phyloP scores from a whole-genome alignment of 805 yeast genomes.

The Teunomyces panamensis region DNA sequence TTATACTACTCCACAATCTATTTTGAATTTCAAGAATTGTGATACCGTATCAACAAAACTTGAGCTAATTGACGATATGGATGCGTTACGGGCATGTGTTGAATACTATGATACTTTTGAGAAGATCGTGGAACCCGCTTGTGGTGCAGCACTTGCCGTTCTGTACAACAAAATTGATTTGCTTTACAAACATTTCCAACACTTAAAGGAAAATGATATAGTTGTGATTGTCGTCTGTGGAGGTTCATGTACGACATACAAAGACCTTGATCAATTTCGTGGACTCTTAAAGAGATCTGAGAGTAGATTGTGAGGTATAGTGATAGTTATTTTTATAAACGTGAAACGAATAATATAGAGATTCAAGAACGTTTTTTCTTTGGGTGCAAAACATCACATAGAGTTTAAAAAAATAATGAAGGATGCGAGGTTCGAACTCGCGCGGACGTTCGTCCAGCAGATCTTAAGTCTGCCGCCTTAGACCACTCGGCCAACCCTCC shows the following conservation, averaged over 20 bases:
- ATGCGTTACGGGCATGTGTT: slow-evolving; percentile 53
- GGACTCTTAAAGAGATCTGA: slow-evolving; percentile 11
- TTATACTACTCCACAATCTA: slow-evolving; percentile 49
- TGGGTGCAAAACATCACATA: neutral
- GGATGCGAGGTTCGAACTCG: slow-evolving; percentile 15
- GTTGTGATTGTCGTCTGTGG: slow-evolving; percentile 62
- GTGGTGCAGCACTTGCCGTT: slow-evolving; percentile 65
- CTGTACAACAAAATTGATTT: slow-evolving; percentile 37
- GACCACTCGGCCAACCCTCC: slow-evolving; percentile 16
- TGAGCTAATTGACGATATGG: slow-evolving; percentile 44
- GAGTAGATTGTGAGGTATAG: slow-evolving; percentile 5
- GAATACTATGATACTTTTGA: slow-evolving; percentile 50
- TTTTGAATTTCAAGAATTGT: slow-evolving; percentile 32
- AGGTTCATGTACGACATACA: slow-evolving; percentile 18
- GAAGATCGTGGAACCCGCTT: slow-evolving; percentile 64
- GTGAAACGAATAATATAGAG: neutral
- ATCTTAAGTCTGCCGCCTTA: slow-evolving; percentile 15
- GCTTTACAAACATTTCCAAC: slow-evolving; percentile 21
- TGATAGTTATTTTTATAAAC: neutral
- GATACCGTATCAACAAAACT: slow-evolving; percentile 16
- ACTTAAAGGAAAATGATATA: slow-evolving; percentile 37
- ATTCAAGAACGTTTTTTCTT: neutral
- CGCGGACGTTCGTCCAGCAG: slow-evolving; percentile 14
- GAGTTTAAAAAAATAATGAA: slow-evolving; percentile 8
- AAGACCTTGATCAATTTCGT: slow-evolving; percentile 12